Evolutionary conservation across 495 filamentous ascomycete species (phyloP).

Genomic region (Podospora anserina): DNA sequence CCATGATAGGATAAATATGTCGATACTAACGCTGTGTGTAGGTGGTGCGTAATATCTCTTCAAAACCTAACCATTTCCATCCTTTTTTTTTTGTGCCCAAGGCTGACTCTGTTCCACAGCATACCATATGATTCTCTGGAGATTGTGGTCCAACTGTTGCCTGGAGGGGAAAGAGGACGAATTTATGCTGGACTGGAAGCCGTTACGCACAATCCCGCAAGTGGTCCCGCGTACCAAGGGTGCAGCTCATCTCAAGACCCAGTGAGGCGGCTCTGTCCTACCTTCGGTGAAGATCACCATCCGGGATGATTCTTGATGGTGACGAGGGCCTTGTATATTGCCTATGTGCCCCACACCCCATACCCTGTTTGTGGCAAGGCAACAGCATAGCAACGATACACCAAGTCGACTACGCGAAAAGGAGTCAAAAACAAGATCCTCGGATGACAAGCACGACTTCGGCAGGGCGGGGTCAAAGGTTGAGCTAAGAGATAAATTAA

Average conservation of each 20-base stretch:
- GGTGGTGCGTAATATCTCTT: conserved; percentile 11
- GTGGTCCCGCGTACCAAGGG: conserved; percentile 40
- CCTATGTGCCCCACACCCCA: neutral
- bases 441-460: too few relatives aligned
- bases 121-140: conserved; percentile 83
- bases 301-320: neutral
- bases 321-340: neutral
- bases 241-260: conserved; percentile 29
- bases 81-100: conserved; percentile 4
- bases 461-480: too few relatives aligned
- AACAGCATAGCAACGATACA: neutral
- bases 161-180: conserved; percentile 74
- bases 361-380: neutral
- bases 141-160: conserved; percentile 80
- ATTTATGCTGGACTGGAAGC: conserved; percentile 71
- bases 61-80: neutral
- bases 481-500: too few relatives aligned
- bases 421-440: neutral
- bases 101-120: conserved; percentile 50
- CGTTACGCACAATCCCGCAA: conserved; percentile 59
- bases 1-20: neutral
- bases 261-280: conserved; percentile 22
- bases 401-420: neutral
- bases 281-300: neutral
- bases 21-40: neutral